Evolutionary conservation across 306 rosid species (phyloP).

Genomic region (Trichosanthes truncata): DNA sequence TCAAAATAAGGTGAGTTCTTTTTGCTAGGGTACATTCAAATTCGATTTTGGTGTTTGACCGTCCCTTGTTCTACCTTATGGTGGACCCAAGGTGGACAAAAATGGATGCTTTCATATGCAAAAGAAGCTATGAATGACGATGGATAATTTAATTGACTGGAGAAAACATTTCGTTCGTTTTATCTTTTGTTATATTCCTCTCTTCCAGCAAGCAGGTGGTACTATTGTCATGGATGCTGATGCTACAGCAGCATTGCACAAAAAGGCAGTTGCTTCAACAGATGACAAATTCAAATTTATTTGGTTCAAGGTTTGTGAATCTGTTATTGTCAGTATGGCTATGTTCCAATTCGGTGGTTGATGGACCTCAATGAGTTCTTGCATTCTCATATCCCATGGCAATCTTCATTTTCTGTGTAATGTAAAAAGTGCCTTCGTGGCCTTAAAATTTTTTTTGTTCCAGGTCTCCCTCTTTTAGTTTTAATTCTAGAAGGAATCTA

Average conservation of each 20-base stretch:
- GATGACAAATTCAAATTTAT: conserved; percentile 79
- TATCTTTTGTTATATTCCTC: neutral
- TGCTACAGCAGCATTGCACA: conserved; percentile 75
- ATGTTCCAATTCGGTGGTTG: neutral
- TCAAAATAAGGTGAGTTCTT: conserved; percentile 58
- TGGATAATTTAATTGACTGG: neutral
- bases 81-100: neutral
- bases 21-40: conserved; percentile 7
- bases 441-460: neutral
- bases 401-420: neutral
- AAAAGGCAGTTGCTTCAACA: conserved; percentile 54
- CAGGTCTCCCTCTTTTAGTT: neutral
- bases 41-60: neutral
- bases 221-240: conserved; percentile 86
- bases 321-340: neutral
- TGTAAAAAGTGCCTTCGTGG: neutral
- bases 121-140: neutral
- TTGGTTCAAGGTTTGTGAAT: conserved; percentile 53
- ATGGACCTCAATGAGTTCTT: neutral
- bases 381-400: neutral
- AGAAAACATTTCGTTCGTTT: neutral
- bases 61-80: neutral
- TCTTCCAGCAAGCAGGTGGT: conserved; percentile 86
- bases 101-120: neutral
- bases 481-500: neutral